phyloP scores from a whole-genome alignment of 2,329 filamentous ascomycete genomes.

The Pestalotiopsis sp. region DNA sequence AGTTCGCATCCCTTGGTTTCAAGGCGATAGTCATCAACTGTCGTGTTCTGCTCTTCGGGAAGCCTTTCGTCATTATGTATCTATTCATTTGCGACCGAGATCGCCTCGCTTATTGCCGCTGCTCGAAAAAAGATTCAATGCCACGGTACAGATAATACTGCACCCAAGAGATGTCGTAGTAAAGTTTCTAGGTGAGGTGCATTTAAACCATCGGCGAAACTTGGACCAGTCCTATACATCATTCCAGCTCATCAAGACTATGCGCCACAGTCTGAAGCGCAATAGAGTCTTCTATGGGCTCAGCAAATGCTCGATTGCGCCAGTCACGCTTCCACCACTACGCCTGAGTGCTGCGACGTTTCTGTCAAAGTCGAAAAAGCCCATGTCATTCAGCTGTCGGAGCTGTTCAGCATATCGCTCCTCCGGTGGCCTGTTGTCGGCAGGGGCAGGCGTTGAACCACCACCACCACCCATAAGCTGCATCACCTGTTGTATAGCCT shows the following conservation, averaged over 20 bases:
- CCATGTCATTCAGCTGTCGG: constrained; percentile 94
- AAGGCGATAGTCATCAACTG: not conserved
- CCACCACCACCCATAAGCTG: constrained; percentile 47
- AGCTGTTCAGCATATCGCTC: constrained; percentile 91
- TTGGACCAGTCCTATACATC: not conserved
- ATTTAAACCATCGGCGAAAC: not conserved
- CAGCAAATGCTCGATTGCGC: constrained; percentile 79
- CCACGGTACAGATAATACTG: not conserved
- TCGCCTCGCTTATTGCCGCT: not conserved
- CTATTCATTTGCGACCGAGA: not conserved
- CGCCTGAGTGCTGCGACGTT: constrained; percentile 88
- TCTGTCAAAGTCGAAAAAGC: constrained; percentile 94
- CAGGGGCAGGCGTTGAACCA: constrained; percentile 55
- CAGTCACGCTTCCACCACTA: constrained; percentile 92
- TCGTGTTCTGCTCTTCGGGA: not conserved
- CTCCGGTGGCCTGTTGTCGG: constrained; percentile 88
- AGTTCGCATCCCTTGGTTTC: too few relatives aligned
- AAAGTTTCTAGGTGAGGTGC: not conserved
- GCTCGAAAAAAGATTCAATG: not conserved
- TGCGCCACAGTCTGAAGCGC: too few relatives aligned
- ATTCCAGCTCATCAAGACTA: not conserved
- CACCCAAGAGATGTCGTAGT: not conserved
- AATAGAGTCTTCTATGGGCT: constrained; percentile 26
- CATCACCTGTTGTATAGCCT: constrained; percentile 58
- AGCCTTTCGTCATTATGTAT: not conserved